Conservation (phyloP, 176 grass and related monocot species). For the Secale cereale region DNA sequence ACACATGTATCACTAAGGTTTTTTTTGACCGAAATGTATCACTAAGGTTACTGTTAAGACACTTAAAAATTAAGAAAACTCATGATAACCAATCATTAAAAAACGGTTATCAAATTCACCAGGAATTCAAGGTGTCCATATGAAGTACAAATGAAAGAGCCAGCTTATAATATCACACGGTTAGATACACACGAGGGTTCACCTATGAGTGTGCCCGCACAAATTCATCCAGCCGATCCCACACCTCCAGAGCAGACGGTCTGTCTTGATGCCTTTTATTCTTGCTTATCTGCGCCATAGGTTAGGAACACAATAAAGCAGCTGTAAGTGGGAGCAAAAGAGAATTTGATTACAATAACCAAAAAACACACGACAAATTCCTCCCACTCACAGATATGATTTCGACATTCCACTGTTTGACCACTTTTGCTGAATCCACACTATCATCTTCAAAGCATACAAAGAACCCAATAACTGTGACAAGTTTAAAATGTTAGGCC, state of each 20-base stretch:
- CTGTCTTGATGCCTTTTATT: conserved; percentile 97
- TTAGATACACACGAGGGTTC: conserved; percentile 14
- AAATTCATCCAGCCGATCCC: conserved; percentile 88
- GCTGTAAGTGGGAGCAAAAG: not conserved
- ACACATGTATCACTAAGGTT: not conserved
- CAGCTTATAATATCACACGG: conserved; percentile 10
- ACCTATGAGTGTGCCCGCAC: conserved; percentile 48
- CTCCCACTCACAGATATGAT: conserved; percentile 76
- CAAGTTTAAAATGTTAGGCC: conserved; percentile 36
- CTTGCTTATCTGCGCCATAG: conserved; percentile 76
- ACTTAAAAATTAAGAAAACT: conserved; percentile 5
- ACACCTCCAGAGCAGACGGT: conserved; percentile 86
- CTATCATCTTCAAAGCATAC: conserved; percentile 99
- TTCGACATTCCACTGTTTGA: conserved; percentile 98
- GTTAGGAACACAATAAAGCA: not conserved
- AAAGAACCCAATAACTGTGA: conserved; percentile 84
- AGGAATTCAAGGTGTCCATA: not conserved
- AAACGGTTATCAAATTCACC: not conserved
- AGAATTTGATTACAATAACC: not conserved
- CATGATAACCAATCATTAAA: not conserved
- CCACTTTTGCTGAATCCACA: conserved; percentile 86
- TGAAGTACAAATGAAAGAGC: conserved; percentile 15
- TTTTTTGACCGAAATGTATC: too few species aligned
- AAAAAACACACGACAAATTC: not conserved
- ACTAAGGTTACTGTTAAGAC: not conserved